Percentiles rank a stretch among this genome's conserved stretches.
phyloP scores from a whole-genome alignment of 1,139 yeast genomes.

The Pichia sp. region DNA sequence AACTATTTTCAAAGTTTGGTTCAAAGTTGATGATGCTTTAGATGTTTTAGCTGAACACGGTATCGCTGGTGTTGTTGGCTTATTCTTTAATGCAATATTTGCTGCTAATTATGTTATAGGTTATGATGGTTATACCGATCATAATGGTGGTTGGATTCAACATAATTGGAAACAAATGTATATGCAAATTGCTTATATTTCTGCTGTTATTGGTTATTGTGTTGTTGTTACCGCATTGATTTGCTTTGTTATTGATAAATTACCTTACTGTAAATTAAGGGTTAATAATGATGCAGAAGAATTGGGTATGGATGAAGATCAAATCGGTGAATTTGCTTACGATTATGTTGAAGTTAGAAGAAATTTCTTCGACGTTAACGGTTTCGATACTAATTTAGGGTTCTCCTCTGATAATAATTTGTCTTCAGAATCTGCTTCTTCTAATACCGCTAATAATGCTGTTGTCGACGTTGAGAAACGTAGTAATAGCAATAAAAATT shows the following conservation, averaged over 20 bases:
- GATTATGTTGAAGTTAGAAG: slow-evolving; percentile 96
- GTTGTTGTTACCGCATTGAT: slow-evolving; percentile 70
- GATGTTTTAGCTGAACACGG: slow-evolving; percentile 99
- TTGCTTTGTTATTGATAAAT: slow-evolving; percentile 63
- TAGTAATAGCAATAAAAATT: too few relatives aligned
- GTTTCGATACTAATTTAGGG: slow-evolving; percentile 13
- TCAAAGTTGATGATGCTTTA: slow-evolving; percentile 82
- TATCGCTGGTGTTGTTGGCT: slow-evolving; percentile 86
- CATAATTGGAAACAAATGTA: slow-evolving; percentile 89
- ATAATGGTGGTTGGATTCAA: slow-evolving; percentile 86
- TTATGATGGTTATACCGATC: slow-evolving; percentile 75
- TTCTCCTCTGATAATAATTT: neutral
- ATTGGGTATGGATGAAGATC: slow-evolving; percentile 90
- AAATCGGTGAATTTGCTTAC: slow-evolving; percentile 96
- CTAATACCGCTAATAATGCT: neutral
- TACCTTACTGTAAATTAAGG: slow-evolving; percentile 79
- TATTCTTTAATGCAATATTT: slow-evolving; percentile 79
- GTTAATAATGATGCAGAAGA: slow-evolving; percentile 82
- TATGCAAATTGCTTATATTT: slow-evolving; percentile 77
- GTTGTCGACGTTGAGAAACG: neutral
- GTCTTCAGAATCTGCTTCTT: neutral
- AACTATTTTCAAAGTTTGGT: slow-evolving; percentile 76
- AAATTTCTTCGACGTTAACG: slow-evolving; percentile 63
- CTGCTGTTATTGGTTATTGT: slow-evolving; percentile 71
- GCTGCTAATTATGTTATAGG: slow-evolving; percentile 87